Base-by-base conservation (phyloP, 257 asterid genomes). In the Salvia splendens region DNA sequence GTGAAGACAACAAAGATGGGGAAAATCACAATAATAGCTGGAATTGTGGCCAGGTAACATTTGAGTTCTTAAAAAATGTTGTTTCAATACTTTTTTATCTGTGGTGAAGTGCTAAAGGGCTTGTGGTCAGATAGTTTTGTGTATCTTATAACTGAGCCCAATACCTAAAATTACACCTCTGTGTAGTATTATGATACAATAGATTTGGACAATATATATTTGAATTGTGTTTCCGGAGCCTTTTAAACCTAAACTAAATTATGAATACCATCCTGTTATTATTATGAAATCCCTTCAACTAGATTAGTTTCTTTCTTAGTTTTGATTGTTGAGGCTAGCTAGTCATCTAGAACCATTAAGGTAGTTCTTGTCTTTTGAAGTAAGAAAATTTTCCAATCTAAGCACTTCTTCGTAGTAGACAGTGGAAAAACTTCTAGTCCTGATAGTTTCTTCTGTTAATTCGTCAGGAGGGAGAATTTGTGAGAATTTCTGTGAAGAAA, bases 21-120 rank as follows among this genome's bases (percentile, higher is more conserved):
- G 99, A 91, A 81, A 91, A 85, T 84, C 97, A 91, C 68, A 94
- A 94, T 63, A 88, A 88, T 79, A 94, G 99, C 77, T 94, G 99
- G 99, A 94, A 94, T 61, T 94, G 97, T 67, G 99, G 99, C 53
- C 91, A 88, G 91, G 98, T 87, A 78, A 69, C 15, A 65, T 61
- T 71, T 32, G 28, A 14, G 10, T 42, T 51, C 30, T 16, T 15
- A 15, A 38, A 55, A 64, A 48, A 0, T 24, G 33, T 6, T 68
- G 64, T 28, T 7, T 10, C 32, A 15, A 45, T 53, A 41, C 48
- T 38, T 11, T 10, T 50, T 46, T 58, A 17, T 78, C 50, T 62
- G 36, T 48, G 9, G 36, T 57, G 65, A n/a, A 32, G 59, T 60
- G 41, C 41, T 33, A 42, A 64, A 46, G 17, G 24, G 33, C 48